Conservation (phyloP, 352 stramenopile genomes). For the Globisporangium viniferum region DNA sequence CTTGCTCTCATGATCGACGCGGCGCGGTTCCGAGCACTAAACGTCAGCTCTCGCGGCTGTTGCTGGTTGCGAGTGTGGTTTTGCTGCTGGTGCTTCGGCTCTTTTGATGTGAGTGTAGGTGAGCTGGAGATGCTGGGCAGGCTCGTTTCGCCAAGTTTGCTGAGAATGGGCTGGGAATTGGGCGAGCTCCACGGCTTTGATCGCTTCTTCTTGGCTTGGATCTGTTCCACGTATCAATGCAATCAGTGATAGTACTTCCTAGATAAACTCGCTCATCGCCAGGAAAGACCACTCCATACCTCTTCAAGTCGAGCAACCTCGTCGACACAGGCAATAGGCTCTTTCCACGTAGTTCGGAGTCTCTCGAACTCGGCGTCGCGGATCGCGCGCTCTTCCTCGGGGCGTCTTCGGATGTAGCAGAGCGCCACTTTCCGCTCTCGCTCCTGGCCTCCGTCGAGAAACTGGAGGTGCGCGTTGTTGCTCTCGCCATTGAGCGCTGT, state of each 20-base stretch:
- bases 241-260: not conserved
- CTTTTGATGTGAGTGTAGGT: not conserved
- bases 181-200: slow-evolving; percentile 26
- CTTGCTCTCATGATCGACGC: slow-evolving; percentile 19
- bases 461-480: slow-evolving; percentile 36
- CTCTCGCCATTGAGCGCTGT: slow-evolving; percentile 21
- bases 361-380: slow-evolving; percentile 26
- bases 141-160: not conserved
- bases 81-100: not conserved
- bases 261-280: no score
- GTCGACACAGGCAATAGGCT: slow-evolving; percentile 22
- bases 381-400: slow-evolving; percentile 24
- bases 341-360: slow-evolving; percentile 32
- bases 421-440: slow-evolving; percentile 37
- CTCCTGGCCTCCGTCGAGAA: slow-evolving; percentile 45
- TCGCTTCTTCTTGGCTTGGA: slow-evolving; percentile 22
- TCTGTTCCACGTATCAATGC: slow-evolving; percentile 4
- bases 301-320: slow-evolving; percentile 43
- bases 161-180: not conserved
- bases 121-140: not conserved
- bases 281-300: slow-evolving; percentile 16
- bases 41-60: slow-evolving; percentile 8
- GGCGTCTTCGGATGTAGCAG: slow-evolving; percentile 32
- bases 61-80: not conserved
- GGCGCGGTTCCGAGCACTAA: slow-evolving; percentile 18